A percentile compares a stretch with the other conserved stretches of the same genome.
Evolutionary conservation across 2,329 filamentous ascomycete species (phyloP).

Genomic region (Oidium heveae): DNA sequence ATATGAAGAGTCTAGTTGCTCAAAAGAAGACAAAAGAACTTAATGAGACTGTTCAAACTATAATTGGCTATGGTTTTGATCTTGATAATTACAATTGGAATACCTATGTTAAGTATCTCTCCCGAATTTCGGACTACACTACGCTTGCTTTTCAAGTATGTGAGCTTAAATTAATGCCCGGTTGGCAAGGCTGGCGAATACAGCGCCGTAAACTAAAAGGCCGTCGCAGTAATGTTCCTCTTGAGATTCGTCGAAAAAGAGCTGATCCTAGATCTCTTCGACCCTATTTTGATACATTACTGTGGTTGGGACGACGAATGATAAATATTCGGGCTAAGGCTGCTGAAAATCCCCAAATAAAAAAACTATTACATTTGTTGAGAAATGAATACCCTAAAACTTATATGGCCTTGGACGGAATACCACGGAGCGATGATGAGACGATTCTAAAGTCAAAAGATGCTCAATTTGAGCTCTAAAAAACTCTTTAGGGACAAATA

Average conservation of each 20-base stretch:
- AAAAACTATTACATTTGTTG: slow-evolving; percentile 8
- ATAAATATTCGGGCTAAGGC: slow-evolving; percentile 10
- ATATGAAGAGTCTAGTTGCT: slow-evolving; percentile 23
- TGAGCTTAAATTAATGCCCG: slow-evolving; percentile 53
- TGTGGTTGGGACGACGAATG: slow-evolving; percentile 10
- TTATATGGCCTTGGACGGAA: slow-evolving; percentile 10
- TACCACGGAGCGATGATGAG: slow-evolving; percentile 5
- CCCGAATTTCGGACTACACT: slow-evolving; percentile 25
- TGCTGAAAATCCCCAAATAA: slow-evolving; percentile 8
- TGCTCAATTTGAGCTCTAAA: background rate
- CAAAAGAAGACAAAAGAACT: slow-evolving; percentile 28
- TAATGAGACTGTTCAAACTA: slow-evolving; percentile 23
- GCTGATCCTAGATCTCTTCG: slow-evolving; percentile 9
- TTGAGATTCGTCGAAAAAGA: slow-evolving; percentile 7
- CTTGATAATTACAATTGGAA: slow-evolving; percentile 66
- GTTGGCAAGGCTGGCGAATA: slow-evolving; percentile 47
- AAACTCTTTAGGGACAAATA: too few relatives aligned
- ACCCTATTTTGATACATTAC: slow-evolving; percentile 11
- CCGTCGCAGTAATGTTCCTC: slow-evolving; percentile 8
- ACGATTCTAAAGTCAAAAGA: background rate
- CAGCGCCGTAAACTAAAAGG: slow-evolving; percentile 6
- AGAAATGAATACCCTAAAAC: slow-evolving; percentile 11
- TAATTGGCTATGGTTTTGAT: slow-evolving; percentile 37
- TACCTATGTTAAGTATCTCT: slow-evolving; percentile 42
- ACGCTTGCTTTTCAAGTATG: slow-evolving; percentile 47